Conservation (phyloP, 495 filamentous ascomycete genomes). For the Lasiosphaeria hispida region DNA sequence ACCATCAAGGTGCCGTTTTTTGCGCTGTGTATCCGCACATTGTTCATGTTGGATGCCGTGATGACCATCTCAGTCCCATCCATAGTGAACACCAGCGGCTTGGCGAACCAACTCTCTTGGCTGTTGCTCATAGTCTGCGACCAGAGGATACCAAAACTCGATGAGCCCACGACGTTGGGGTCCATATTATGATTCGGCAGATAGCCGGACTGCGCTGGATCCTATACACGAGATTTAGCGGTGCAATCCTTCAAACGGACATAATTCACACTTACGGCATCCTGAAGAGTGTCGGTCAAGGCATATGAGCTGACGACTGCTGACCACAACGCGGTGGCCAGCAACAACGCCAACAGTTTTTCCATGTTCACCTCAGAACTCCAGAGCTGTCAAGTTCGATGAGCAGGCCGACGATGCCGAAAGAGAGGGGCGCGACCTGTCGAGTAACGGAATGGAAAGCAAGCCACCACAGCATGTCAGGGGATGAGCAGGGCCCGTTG, state of each 20-base stretch:
- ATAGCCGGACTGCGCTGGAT: conserved; percentile 43
- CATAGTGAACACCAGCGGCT: conserved; percentile 43
- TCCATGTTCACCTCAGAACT: background rate
- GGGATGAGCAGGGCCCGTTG: too few relatives aligned
- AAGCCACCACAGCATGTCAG: too few relatives aligned
- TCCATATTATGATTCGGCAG: conserved; percentile 47
- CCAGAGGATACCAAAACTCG: conserved; percentile 37
- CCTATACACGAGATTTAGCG: conserved; percentile 15
- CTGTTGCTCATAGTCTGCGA: conserved; percentile 15
- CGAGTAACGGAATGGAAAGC: too few relatives aligned
- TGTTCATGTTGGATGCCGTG: conserved; percentile 39
- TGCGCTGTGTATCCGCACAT: conserved; percentile 7
- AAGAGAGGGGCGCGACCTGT: too few relatives aligned
- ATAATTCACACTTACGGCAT: conserved; percentile 23
- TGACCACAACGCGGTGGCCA: conserved; percentile 13
- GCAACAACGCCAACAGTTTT: background rate
- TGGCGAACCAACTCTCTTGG: conserved; percentile 37
- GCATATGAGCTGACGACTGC: conserved; percentile 21
- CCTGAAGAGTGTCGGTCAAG: conserved; percentile 36
- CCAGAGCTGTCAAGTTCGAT: too few relatives aligned
- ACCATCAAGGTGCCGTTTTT: conserved; percentile 16
- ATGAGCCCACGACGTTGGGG: conserved; percentile 35
- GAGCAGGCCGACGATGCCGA: too few relatives aligned
- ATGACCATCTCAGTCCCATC: conserved; percentile 38
- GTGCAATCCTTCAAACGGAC: background rate